Evolutionary conservation across 2,329 filamentous ascomycete genomes (phyloP).

Genomic region (Ascochyta koolunga): DNA sequence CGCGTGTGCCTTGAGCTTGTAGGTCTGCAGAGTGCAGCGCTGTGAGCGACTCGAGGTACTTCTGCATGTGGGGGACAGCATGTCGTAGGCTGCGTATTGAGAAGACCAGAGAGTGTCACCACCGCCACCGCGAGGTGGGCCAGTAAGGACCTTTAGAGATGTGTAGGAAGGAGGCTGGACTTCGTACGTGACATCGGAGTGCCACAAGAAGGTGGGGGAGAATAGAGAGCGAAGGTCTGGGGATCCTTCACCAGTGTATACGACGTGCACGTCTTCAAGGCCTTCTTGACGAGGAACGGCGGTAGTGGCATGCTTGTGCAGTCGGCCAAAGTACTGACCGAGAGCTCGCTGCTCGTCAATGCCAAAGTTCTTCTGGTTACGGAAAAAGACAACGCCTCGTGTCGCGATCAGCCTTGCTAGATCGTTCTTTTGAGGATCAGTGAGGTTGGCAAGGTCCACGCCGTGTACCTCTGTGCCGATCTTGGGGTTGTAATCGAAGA

Average conservation of each 20-base stretch:
- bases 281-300: slow-evolving; percentile 56
- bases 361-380: slow-evolving; percentile 60
- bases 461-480: slow-evolving; percentile 62
- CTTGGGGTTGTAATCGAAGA: slow-evolving; percentile 64
- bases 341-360: slow-evolving; percentile 61
- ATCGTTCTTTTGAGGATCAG: slow-evolving; percentile 60
- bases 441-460: slow-evolving; percentile 57
- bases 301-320: slow-evolving; percentile 64
- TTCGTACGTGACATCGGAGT: slow-evolving; percentile 64
- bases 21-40: slow-evolving; percentile 62
- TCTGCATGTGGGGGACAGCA: slow-evolving; percentile 63
- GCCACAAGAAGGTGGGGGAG: slow-evolving; percentile 62
- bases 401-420: slow-evolving; percentile 60
- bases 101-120: slow-evolving; percentile 65
- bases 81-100: slow-evolving; percentile 64
- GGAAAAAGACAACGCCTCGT: slow-evolving; percentile 64
- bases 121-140: slow-evolving; percentile 61
- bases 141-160: slow-evolving; percentile 60
- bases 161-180: slow-evolving; percentile 64
- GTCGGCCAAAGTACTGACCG: slow-evolving; percentile 58
- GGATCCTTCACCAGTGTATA: slow-evolving; percentile 60
- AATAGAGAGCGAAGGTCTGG: slow-evolving; percentile 61
- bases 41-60: slow-evolving; percentile 63
- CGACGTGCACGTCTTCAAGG: slow-evolving; percentile 63
- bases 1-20: slow-evolving; percentile 58